These are phyloP conservation scores for Gillenia trifoliata DNA, from an alignment of 306 rosid species.

Conservation along the genomic window DNA sequence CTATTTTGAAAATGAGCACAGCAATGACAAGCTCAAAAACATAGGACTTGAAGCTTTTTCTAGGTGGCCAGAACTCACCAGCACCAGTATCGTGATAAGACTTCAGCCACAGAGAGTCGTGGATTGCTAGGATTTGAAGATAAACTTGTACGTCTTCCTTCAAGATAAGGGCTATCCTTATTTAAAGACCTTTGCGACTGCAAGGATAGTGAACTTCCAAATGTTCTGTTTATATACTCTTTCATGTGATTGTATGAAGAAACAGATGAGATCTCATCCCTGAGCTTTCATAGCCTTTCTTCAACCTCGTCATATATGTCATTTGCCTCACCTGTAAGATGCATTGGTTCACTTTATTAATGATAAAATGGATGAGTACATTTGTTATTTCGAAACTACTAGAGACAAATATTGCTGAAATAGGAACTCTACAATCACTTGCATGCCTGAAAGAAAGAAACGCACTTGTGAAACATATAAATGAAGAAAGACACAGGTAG, in stretches of 20 bases:
- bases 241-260: slow-evolving; percentile 83
- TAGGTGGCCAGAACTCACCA: slow-evolving; percentile 42
- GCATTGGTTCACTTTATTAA: slow-evolving; percentile 26
- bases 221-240: slow-evolving; percentile 60
- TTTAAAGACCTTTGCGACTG: slow-evolving; percentile 68
- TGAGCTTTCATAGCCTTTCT: slow-evolving; percentile 90
- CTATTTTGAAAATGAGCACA: slow-evolving; percentile 5
- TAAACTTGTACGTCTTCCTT: slow-evolving; percentile 66
- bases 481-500: neutral
- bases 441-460: slow-evolving; percentile 12
- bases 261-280: slow-evolving; percentile 88
- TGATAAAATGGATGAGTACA: slow-evolving; percentile 8
- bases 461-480: slow-evolving; percentile 6
- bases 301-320: slow-evolving; percentile 68
- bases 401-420: slow-evolving; percentile 12
- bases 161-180: slow-evolving; percentile 44
- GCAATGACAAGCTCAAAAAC: neutral
- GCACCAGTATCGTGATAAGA: slow-evolving; percentile 49
- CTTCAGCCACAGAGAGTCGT: slow-evolving; percentile 76
- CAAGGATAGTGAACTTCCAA: slow-evolving; percentile 80
- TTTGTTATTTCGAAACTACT: neutral
- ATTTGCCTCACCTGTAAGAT: slow-evolving; percentile 74
- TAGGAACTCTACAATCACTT: slow-evolving; percentile 6
- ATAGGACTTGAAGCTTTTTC: slow-evolving; percentile 12
- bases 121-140: slow-evolving; percentile 65